Evolutionary conservation across 495 filamentous ascomycete species (phyloP), one percentile per base, ranked within the genome.

Genomic region (Neurospora sp.): DNA sequence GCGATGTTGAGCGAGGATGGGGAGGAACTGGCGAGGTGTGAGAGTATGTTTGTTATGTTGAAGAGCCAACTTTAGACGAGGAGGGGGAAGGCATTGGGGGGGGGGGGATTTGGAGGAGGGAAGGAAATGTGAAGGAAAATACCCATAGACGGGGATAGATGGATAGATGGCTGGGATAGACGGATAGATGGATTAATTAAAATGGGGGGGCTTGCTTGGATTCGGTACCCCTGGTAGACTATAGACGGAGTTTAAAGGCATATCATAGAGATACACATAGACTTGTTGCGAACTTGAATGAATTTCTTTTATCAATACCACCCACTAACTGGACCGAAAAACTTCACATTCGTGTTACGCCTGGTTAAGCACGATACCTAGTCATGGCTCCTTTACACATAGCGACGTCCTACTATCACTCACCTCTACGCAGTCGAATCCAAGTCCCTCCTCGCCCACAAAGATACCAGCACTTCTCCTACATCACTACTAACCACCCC

Each of bases 1-100:
- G 79, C 78, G 27, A 78, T 90, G 14, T 75, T 79, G 61, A 1
- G 3, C 77, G 76, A 3, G 68, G 80, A 37, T 4, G 85, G 83
- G 18, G 69, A 1, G 5, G 81, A 85, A 6, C 70, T 88, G 73
- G 85, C 85, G 5, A 79, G 74, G 42, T 85, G 77, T 0, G 86
- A 89, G 41, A 80, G 79, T 45, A 70, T 89, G 65, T 89, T 82
- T 77, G 72, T 88, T 2, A 76, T 74, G 38, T 22, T 83, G 14
- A 82, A 75, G 72, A 42, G 16, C 40, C 77, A 76, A 61, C 35
- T 81, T 35, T 80, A 61, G 12, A 31, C 0, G 31, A 35, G 31
- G 31, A 35, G 31, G 31, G 31, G 4, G 22, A 68, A 74, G 42
- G 18, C 1, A 9, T 53, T n/a, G n/a, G n/a, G n/a, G n/a, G n/a